A percentile compares a stretch with the other conserved stretches of the same genome.
Conservation (phyloP, 2,329 filamentous ascomycete genomes). For the Aspergillus versicolor region DNA sequence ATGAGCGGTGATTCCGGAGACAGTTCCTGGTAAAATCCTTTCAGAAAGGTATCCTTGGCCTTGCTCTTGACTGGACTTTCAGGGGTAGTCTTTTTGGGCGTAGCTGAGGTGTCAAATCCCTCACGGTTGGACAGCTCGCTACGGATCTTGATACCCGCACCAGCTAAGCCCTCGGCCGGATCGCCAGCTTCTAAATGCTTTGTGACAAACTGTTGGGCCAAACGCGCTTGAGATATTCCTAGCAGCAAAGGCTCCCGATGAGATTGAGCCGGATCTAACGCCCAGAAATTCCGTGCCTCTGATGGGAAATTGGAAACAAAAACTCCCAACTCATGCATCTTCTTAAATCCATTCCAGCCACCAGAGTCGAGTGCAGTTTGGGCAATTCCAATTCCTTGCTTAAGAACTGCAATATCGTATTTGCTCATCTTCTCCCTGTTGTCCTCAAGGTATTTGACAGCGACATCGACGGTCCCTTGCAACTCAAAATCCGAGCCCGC, state of each 20-base stretch:
- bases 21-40: conserved; percentile 28
- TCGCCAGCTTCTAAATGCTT: conserved; percentile 34
- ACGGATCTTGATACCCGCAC: conserved; percentile 41
- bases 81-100: conserved; percentile 15
- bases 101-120: conserved; percentile 15
- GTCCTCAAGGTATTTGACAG: conserved; percentile 65
- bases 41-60: conserved; percentile 32
- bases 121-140: conserved; percentile 26
- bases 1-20: conserved; percentile 54
- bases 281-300: conserved; percentile 63
- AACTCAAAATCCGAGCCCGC: conserved; percentile 72
- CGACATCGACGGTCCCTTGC: conserved; percentile 62
- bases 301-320: conserved; percentile 68
- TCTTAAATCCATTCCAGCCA: conserved; percentile 66
- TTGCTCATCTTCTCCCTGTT: conserved; percentile 58
- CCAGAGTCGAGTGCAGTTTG: conserved; percentile 58
- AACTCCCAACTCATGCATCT: conserved; percentile 74
- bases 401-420: conserved; percentile 62
- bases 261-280: conserved; percentile 54
- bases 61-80: conserved; percentile 27
- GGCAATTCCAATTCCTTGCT: conserved; percentile 65
- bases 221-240: conserved; percentile 56
- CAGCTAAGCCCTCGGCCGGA: conserved; percentile 41
- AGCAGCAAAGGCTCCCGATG: conserved; percentile 51
- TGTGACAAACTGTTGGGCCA: conserved; percentile 56